Conservation (phyloP, 202 grass and related monocot species). For the Elaeis oleifera region DNA sequence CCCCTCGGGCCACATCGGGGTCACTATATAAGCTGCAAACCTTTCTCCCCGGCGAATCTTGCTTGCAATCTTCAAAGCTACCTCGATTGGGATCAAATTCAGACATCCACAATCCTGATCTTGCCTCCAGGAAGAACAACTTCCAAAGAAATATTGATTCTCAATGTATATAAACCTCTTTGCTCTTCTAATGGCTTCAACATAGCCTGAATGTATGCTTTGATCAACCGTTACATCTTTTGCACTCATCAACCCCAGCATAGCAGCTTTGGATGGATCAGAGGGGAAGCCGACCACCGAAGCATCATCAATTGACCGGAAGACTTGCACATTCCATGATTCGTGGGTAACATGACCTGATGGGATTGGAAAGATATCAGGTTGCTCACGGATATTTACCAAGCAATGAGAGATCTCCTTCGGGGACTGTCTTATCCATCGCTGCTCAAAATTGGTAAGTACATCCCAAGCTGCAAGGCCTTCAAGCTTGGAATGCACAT, state of each 20-base stretch:
- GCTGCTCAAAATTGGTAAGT: conserved; percentile 69
- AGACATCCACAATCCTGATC: conserved; percentile 52
- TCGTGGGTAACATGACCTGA: conserved; percentile 1
- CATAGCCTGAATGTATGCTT: conserved; percentile 64
- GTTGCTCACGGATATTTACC: conserved; percentile 25
- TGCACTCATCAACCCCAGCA: conserved; percentile 46
- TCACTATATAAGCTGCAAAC: conserved; percentile 69
- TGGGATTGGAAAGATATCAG: conserved; percentile 25
- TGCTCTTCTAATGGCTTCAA: conserved; percentile 77
- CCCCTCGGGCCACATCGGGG: conserved; percentile 88
- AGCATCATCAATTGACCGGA: conserved; percentile 85
- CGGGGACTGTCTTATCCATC: conserved; percentile 76
- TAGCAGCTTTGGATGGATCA: conserved; percentile 29
- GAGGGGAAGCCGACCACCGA: conserved; percentile 60
- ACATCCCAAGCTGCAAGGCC: conserved; percentile 78
- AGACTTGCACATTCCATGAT: conserved; percentile 85
- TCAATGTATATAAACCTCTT: conserved; percentile 72
- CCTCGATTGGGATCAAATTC: conserved; percentile 72
- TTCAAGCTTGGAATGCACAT: conserved; percentile 65
- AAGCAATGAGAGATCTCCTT: conserved; percentile 29
- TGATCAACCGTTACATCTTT: conserved; percentile 65
- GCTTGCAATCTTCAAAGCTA: conserved; percentile 65
- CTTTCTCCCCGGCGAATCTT: conserved; percentile 53
- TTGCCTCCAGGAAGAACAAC: conserved; percentile 60
- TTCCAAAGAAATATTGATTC: conserved; percentile 97